Conservation (phyloP, 768 basidiomycete genomes). For the Podaxis sp. region DNA sequence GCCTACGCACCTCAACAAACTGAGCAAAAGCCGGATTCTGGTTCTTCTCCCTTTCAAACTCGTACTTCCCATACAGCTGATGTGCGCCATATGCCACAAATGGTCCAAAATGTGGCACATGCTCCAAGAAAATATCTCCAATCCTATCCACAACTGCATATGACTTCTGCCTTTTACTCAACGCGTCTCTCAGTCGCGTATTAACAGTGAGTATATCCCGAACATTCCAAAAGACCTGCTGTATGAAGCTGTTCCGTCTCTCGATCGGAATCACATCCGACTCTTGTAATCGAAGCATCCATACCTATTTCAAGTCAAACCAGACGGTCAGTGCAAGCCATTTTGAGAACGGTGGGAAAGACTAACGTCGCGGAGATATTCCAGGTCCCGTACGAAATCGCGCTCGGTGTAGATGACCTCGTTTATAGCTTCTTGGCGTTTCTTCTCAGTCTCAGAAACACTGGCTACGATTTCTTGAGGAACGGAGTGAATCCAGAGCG, state of each 20-base stretch:
- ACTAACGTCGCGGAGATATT: constrained; percentile 92
- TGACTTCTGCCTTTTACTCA: constrained; percentile 93
- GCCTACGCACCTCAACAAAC: constrained; percentile 83
- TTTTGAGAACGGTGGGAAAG: constrained; percentile 2
- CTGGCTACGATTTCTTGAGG: constrained; percentile 92
- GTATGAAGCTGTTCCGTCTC: constrained; percentile 80
- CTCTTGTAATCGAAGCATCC: constrained; percentile 85
- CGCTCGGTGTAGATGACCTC: constrained; percentile 94
- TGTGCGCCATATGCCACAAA: constrained; percentile 96
- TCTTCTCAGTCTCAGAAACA: constrained; percentile 92
- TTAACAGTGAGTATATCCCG: constrained; percentile 92
- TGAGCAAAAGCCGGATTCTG: constrained; percentile 89
- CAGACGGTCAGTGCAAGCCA: constrained; percentile 2
- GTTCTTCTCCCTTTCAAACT: constrained; percentile 98
- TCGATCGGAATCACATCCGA: constrained; percentile 71
- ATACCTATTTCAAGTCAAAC: constrained; percentile 47
- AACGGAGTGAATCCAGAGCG: constrained; percentile 95
- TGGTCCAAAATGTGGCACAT: constrained; percentile 84
- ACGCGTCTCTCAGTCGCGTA: constrained; percentile 84
- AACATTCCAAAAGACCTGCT: constrained; percentile 98
- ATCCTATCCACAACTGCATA: constrained; percentile 92
- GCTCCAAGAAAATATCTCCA: constrained; percentile 87
- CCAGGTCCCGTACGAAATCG: constrained; percentile 97
- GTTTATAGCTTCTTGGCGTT: constrained; percentile 96
- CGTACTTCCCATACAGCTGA: constrained; percentile 97